A percentile compares a stretch with the other conserved stretches of the same genome.
phyloP scores from a whole-genome alignment of 2,329 filamentous ascomycete genomes.

The Septoria petroselini region DNA sequence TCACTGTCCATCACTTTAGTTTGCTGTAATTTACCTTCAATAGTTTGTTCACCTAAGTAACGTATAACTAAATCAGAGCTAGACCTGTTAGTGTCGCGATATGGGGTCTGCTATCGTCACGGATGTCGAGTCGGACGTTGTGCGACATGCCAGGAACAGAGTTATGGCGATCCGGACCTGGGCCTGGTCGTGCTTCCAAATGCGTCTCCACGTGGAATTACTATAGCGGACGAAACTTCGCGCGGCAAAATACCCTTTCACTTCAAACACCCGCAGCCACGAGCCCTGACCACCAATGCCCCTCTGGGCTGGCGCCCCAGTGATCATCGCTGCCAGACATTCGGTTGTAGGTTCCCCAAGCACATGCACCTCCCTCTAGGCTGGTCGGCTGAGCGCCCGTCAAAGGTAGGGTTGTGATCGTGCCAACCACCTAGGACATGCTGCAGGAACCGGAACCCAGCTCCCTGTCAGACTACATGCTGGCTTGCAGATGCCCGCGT shows the following conservation, averaged over 20 bases:
- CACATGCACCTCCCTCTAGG: slow-evolving; percentile 2
- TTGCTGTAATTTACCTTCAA: too few relatives aligned
- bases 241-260: slow-evolving; percentile 10
- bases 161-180: slow-evolving; percentile 22
- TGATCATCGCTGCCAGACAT: slow-evolving; percentile 19
- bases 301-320: slow-evolving; percentile 11
- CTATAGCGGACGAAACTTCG: slow-evolving; percentile 15
- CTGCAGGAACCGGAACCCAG: slow-evolving; percentile 25
- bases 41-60: too few relatives aligned
- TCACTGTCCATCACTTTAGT: too few relatives aligned
- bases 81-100: neutral
- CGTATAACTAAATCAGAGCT: too few relatives aligned
- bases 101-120: slow-evolving; percentile 16
- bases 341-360: slow-evolving; percentile 7
- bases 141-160: slow-evolving; percentile 17
- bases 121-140: slow-evolving; percentile 17
- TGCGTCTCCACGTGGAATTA: slow-evolving; percentile 25
- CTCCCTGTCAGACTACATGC: slow-evolving; percentile 22
- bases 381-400: neutral
- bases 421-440: slow-evolving; percentile 25
- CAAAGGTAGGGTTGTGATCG: slow-evolving; percentile 16
- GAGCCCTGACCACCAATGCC: slow-evolving; percentile 12
- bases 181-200: slow-evolving; percentile 10
- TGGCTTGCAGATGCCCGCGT: slow-evolving; percentile 23
- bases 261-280: slow-evolving; percentile 15